A percentile compares a stretch with the other conserved stretches of the same genome.
Evolutionary conservation across 2,329 filamentous ascomycete genomes (phyloP).

Genomic region (Drechslerella dactyloides): DNA sequence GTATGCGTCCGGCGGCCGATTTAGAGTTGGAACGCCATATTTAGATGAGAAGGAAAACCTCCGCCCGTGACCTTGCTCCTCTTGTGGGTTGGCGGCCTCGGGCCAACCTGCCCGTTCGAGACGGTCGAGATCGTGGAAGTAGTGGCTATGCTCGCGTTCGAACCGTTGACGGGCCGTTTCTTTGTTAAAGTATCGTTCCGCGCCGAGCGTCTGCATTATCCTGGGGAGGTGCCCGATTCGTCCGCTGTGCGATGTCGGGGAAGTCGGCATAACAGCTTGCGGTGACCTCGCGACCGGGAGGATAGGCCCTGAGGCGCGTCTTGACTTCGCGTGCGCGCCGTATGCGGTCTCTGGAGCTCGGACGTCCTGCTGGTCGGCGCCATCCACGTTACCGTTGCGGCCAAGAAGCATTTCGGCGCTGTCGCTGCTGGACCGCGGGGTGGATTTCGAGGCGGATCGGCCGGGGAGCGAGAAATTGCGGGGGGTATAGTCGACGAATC

Average conservation of each 20-base stretch:
- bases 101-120: conserved; percentile 16
- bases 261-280: neutral
- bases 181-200: neutral
- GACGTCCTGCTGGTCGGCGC: neutral
- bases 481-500: conserved; percentile 35
- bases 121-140: conserved; percentile 33
- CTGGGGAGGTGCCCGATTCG: neutral
- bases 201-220: neutral
- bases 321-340: neutral
- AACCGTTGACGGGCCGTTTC: conserved; percentile 32
- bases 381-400: conserved; percentile 7
- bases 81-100: neutral
- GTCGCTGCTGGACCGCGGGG: conserved; percentile 35
- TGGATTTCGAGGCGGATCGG: conserved; percentile 1
- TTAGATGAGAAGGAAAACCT: conserved; percentile 20
- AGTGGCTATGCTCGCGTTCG: conserved; percentile 33
- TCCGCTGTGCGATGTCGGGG: neutral
- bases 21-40: conserved; percentile 29
- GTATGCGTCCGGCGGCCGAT: conserved; percentile 29
- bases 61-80: conserved; percentile 19
- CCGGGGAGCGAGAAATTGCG: conserved; percentile 36
- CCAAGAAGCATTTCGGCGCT: conserved; percentile 39
- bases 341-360: conserved; percentile 7
- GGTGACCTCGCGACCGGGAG: neutral
- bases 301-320: neutral